Evolutionary conservation across 495 filamentous ascomycete species (phyloP), one percentile per base, ranked within the genome.

Genomic region (Aspergillus bridgeri): DNA sequence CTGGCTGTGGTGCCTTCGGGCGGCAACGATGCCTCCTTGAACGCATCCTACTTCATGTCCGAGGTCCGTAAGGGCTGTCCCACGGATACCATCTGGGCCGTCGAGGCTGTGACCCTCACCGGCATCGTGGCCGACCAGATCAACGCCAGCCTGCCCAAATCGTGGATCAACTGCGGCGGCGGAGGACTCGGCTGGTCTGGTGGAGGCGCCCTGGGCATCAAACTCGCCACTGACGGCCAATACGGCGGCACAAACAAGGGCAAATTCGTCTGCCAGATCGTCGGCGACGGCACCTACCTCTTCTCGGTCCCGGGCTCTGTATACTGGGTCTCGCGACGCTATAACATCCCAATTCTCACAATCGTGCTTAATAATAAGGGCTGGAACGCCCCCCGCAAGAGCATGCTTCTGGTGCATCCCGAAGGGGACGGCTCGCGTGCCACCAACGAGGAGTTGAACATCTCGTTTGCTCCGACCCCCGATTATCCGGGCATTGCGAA

Each of bases 131-230:
- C 90, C 20, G 91, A 98, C 63, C 87, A 90, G 61, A 67, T 97
- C n/a, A 83, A 84, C 65, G 86, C 87, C 11, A 89, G 83, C 15
- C 60, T 85, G 2, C 92, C 92, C 0, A 89, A 92, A 5, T 86
- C 85, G 7, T 94, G 90, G 87, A 86, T 96, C 66, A 96, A 96
- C 75, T 98, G 92, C 69, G 93, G 93, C 15, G 93, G 92, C 29
- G 93, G 93, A 38, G 93, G 93, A 3, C 80, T 97, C 0, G 93
- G 93, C 19, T 98, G 93, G 93, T 93, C 89, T n/a, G 93, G 93
- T 20, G 93, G 93, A 46, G 93, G 83, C 54, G 84, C 89, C 2
- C 72, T 96, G 3, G 93, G 93, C 17, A 90, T 96, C 68, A 96
- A 96, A 69, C 81, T 98, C 22, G 93, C 91, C 5, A 81, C 84